Evolutionary conservation across 2,329 filamentous ascomycete species (phyloP), one percentile per base, ranked within the genome.

Genomic region (Fusarium pseudonygamai): DNA sequence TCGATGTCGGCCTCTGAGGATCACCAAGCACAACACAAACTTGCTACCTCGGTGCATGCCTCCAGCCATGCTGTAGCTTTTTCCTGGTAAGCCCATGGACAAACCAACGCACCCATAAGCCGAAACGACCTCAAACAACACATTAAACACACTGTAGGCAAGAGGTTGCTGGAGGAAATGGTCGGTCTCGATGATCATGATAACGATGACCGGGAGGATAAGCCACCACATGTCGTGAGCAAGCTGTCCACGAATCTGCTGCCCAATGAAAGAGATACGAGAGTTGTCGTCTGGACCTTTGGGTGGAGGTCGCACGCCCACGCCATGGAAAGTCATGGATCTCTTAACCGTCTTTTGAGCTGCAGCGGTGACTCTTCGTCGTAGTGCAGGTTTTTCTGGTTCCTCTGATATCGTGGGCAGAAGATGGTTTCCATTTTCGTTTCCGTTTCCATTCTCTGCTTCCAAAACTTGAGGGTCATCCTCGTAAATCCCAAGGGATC

Each of bases 161-260:
- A 81, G 80, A 0, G 89, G 88, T 60, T 89, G 84, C 10, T 78
- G 75, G 3, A 85, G 80, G 59, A 89, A 90, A 63, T 89, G 86
- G 10, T 82, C 80, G 22, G 87, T 87, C 78, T 93, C 91, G 52
- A 91, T 89, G 43, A 88, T 85, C 60, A 86, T 85, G 62, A 93
- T 90, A 37, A 90, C 79, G 56, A 92, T 84, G 18, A 91, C 85
- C 5, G 89, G 88, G 1, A 92, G 79, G 7, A 89, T 86, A 20
- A 93, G 87, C 83, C 87, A 90, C 90, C 91, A 92, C 22, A 93
- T 83, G 75, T 93, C 91, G 78, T 92, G 89, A 36, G 89, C 88
- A 5, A 93, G 85, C 78, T 93, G 91, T 11, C 87, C 87, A n/a
- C 89, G 87, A 28, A 92, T 83, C 77, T 92, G 90, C 69, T 88